A percentile compares a stretch with the other conserved stretches of the same genome.
Conservation (phyloP, 768 basidiomycete species). For the Xerocomellus amylosporus region DNA sequence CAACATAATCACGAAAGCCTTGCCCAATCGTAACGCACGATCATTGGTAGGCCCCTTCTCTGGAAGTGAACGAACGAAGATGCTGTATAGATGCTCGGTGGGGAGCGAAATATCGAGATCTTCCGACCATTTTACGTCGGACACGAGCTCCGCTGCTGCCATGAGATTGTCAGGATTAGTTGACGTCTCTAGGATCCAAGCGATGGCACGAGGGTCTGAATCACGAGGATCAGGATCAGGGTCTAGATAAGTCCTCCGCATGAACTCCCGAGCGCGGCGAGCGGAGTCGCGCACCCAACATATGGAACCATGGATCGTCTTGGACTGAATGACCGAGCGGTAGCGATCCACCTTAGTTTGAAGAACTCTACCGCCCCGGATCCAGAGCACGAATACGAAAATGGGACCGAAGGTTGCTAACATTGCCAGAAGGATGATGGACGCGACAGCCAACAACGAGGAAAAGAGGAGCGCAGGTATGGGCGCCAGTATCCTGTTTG, state of each 20-base stretch:
- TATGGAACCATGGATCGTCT: neutral
- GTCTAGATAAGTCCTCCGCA: neutral
- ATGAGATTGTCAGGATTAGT: constrained; percentile 13
- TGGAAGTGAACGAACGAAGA: constrained; percentile 1
- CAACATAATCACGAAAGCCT: constrained; percentile 4
- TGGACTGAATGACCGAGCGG: neutral
- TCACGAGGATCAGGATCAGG: neutral
- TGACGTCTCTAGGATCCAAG: constrained; percentile 22
- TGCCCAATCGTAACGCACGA: constrained; percentile 1
- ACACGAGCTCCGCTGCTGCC: constrained; percentile 10
- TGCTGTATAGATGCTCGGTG: neutral
- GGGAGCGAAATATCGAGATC: constrained; percentile 9
- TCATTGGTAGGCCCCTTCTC: neutral
- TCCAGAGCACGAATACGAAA: neutral
- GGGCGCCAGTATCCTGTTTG: neutral
- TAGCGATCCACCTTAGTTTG: neutral
- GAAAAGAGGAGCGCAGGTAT: neutral
- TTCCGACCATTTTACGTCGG: constrained; percentile 16
- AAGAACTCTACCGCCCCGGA: neutral
- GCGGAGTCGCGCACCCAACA: neutral
- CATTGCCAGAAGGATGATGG: neutral
- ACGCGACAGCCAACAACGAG: neutral
- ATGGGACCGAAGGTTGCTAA: neutral
- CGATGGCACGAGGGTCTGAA: constrained; percentile 7
- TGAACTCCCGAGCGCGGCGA: neutral